Conservation (phyloP, 2,329 filamentous ascomycete species). For the Cryphonectria carpinicola region DNA sequence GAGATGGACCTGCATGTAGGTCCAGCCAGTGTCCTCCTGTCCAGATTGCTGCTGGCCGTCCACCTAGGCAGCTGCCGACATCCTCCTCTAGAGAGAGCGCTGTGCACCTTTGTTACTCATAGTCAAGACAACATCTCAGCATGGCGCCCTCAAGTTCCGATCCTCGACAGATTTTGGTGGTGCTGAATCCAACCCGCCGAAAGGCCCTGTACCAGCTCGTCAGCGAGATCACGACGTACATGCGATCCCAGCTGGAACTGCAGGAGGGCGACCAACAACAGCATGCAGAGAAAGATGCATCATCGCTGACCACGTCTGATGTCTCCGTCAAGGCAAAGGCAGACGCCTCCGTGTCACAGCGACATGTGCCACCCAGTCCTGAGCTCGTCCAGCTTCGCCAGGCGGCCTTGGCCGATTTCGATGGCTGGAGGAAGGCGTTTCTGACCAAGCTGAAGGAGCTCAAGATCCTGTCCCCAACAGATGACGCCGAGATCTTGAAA, state of each 20-base stretch:
- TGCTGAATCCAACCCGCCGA: constrained; percentile 56
- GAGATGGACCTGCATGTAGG: background rate
- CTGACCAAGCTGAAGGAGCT: constrained; percentile 74
- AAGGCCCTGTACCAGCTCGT: constrained; percentile 56
- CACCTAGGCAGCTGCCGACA: background rate
- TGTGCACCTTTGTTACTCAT: background rate
- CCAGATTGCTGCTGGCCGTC: background rate
- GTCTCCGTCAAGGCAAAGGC: constrained; percentile 14
- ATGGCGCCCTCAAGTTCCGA: constrained; percentile 61
- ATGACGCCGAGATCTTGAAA: constrained; percentile 47
- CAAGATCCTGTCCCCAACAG: constrained; percentile 52
- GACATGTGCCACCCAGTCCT: constrained; percentile 32
- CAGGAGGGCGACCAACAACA: constrained; percentile 30
- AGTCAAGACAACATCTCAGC: background rate
- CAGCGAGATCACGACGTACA: constrained; percentile 55
- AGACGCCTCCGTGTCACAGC: constrained; percentile 21
- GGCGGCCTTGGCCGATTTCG: constrained; percentile 69
- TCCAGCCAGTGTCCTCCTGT: background rate
- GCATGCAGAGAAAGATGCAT: background rate
- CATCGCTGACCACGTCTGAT: constrained; percentile 32
- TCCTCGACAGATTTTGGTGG: constrained; percentile 58
- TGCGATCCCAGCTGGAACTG: constrained; percentile 55
- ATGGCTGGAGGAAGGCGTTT: constrained; percentile 76
- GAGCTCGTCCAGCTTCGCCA: constrained; percentile 45
- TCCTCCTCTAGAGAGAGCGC: background rate